phyloP scores from a whole-genome alignment of 345 rosid species.

The Citrus sinensis region DNA sequence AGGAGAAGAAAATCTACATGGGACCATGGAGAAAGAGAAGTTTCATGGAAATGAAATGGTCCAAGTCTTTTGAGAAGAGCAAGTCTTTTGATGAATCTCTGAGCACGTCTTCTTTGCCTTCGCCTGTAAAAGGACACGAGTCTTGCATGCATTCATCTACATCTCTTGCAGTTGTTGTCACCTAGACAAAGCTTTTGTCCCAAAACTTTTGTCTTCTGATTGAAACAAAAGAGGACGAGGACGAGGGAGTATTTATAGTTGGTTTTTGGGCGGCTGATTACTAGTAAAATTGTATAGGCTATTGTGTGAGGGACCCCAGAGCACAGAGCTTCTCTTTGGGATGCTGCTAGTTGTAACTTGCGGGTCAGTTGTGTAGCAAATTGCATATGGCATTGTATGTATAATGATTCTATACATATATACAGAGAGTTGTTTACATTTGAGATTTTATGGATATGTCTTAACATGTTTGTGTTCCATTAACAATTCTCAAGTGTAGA shows the following conservation, averaged over 20 bases:
- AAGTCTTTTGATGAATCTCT: neutral
- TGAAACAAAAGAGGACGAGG: neutral
- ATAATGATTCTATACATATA: neutral
- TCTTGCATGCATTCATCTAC: constrained; percentile 10
- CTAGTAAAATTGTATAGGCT: neutral
- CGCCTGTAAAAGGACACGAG: constrained; percentile 5
- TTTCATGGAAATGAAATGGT: constrained; percentile 62
- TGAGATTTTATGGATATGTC: no score
- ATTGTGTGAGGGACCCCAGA: neutral
- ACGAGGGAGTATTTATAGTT: neutral
- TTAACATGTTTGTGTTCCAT: no score
- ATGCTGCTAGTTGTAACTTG: neutral
- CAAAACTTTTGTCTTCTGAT: neutral
- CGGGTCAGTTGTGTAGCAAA: neutral
- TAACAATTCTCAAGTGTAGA: neutral
- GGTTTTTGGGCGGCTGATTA: no score
- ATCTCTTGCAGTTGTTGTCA: constrained; percentile 11
- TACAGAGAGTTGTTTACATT: no score
- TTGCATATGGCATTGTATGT: neutral
- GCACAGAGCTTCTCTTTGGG: neutral
- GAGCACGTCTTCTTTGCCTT: neutral
- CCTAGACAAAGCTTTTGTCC: neutral
- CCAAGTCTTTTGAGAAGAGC: constrained; percentile 5
- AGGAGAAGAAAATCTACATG: constrained; percentile 42
- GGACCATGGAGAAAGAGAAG: constrained; percentile 45